A percentile compares a stretch with the other conserved stretches of the same genome.
Evolutionary conservation across 805 yeast species (phyloP).

Genomic region (Barnettozyma sp.): DNA sequence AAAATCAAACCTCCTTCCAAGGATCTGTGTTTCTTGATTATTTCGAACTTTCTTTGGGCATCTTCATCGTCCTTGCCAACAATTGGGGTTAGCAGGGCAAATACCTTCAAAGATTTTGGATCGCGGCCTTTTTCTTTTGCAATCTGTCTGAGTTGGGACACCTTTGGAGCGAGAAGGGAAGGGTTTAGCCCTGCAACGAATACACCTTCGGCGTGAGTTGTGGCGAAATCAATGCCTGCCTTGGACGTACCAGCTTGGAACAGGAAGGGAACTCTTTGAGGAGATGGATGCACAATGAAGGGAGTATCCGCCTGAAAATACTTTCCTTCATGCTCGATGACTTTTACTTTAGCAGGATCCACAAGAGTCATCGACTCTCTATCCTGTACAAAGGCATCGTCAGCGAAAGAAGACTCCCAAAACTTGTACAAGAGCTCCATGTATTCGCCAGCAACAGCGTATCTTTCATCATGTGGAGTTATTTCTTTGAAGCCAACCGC

Average conservation of each 20-base stretch:
- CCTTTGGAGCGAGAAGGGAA: slow-evolving; percentile 15
- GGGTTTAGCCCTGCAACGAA: slow-evolving; percentile 33
- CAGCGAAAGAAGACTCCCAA: slow-evolving; percentile 35
- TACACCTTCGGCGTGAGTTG: slow-evolving; percentile 36
- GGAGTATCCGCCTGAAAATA: slow-evolving; percentile 36
- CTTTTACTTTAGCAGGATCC: slow-evolving; percentile 32
- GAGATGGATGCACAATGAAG: slow-evolving; percentile 31
- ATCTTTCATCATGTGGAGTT: slow-evolving; percentile 36
- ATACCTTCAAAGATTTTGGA: slow-evolving; percentile 32
- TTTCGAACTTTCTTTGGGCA: slow-evolving; percentile 31
- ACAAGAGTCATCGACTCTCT: slow-evolving; percentile 9
- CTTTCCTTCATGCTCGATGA: slow-evolving; percentile 34
- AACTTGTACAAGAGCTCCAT: slow-evolving; percentile 34
- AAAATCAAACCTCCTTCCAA: slow-evolving; percentile 37
- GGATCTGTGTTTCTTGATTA: slow-evolving; percentile 29
- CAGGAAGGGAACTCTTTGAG: slow-evolving; percentile 37
- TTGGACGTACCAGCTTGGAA: slow-evolving; percentile 39
- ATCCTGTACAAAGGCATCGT: slow-evolving; percentile 28
- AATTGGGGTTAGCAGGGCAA: slow-evolving; percentile 32
- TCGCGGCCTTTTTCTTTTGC: slow-evolving; percentile 31
- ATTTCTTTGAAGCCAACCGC: slow-evolving; percentile 31
- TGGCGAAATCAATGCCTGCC: slow-evolving; percentile 36
- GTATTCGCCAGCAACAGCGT: slow-evolving; percentile 36
- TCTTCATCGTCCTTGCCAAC: slow-evolving; percentile 35
- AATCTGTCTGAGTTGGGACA: slow-evolving; percentile 27